Evolutionary conservation across 2,329 filamentous ascomycete species (phyloP), one percentile per base, ranked within the genome.

Genomic region (Apiospora phragmitis): DNA sequence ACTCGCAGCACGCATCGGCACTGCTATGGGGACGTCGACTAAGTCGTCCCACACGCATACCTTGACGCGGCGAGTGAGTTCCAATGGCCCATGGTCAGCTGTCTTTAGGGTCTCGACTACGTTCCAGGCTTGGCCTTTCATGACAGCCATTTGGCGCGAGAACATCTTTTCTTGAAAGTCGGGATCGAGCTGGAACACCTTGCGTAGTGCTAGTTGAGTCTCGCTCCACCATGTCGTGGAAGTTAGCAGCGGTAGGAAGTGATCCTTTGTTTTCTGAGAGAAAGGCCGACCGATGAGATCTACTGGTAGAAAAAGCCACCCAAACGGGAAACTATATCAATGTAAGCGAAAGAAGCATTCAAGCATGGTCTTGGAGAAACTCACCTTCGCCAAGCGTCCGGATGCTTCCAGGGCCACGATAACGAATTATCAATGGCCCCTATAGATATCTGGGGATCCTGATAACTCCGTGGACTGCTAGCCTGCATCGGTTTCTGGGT

Each of bases 121-220:
- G 79, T 99, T 99, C 94, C 96, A 99, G 0, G 96, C 96, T 80
- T 99, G 96, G 14, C 96, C 96, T 82, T 99, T 99, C 94, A 99
- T 97, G 71, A 99, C 96, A 0, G 96, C 95, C 72, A 99, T 97
- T 79, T 99, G 96, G 75, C 94, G 91, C n/a, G 94, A 94, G 83
- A 97, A 99, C 96, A 99, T 99, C 82, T 94, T 92, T 83, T 99
- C 96, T 80, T 98, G 94, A 81, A 99, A 99, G 82, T 99, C 96
- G 2, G 92, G 91, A 80, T 99, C 96, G 79, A 97, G 90, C 74
- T 94, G 92, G 80, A 99, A 99, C 65, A 98, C 91, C 72, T 90
- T 89, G 69, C 96, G 93, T 49, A 99, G 85, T 29, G 94, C 93
- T 71, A 94, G 85, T 77, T 97, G 94, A 4, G 96, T 99, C 76